phyloP scores from a whole-genome alignment of 495 filamentous ascomycete genomes.

The Geoglossum glabrum region DNA sequence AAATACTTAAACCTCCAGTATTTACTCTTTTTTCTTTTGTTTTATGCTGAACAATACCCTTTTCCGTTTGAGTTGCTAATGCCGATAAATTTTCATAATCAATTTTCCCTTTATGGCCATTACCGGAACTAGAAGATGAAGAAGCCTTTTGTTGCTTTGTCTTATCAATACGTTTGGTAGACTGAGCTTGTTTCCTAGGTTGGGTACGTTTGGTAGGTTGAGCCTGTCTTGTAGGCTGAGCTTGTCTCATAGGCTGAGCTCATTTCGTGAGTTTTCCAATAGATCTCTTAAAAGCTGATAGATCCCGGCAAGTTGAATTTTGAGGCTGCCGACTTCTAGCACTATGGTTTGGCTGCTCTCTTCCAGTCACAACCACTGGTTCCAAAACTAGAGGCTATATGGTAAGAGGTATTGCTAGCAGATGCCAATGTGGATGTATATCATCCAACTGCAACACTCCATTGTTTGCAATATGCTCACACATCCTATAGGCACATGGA shows the following conservation, averaged over 20 bases:
- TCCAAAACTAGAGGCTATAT: not conserved
- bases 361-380: not conserved
- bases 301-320: not conserved
- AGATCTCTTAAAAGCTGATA: not conserved
- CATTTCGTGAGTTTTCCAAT: not conserved
- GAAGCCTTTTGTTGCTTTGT: not conserved
- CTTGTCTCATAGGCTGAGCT: not conserved
- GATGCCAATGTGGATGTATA: not conserved
- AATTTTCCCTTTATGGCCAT: not conserved
- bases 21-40: not conserved
- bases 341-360: not conserved
- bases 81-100: too few relatives aligned
- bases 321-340: not conserved
- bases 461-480: not conserved
- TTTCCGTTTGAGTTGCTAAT: too few relatives aligned
- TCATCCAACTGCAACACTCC: not conserved
- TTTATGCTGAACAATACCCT: too few relatives aligned
- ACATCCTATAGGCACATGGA: conserved; percentile 1
- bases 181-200: not conserved
- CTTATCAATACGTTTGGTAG: not conserved
- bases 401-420: not conserved
- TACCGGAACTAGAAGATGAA: not conserved
- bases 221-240: not conserved
- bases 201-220: not conserved
- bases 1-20: not conserved